Conservation (phyloP, 345 rosid species). For the Pistacia integerrima region DNA sequence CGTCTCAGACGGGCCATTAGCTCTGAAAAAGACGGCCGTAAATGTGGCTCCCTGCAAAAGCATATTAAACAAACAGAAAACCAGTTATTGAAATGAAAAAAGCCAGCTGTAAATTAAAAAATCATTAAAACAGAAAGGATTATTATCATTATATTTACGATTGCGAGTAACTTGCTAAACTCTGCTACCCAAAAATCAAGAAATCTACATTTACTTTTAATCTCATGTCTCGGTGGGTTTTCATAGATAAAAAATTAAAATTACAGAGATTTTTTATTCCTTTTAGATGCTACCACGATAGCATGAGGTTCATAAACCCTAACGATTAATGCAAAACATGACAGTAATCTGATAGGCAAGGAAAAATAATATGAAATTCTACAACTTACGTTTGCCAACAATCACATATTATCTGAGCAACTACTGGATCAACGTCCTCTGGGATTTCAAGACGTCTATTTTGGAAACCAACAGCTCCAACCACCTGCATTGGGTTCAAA, state of each 20-base stretch:
- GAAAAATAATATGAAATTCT: slow-evolving; percentile 7
- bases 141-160: too few species aligned
- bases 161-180: background rate
- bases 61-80: background rate
- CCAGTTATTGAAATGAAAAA: background rate
- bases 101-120: background rate
- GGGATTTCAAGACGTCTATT: slow-evolving; percentile 88
- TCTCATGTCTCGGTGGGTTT: background rate
- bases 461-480: slow-evolving; percentile 99
- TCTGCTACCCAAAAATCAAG: background rate
- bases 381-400: slow-evolving; percentile 89
- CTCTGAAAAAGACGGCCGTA: slow-evolving; percentile 85
- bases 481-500: slow-evolving; percentile 98
- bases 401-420: slow-evolving; percentile 76
- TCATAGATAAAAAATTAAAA: too few species aligned
- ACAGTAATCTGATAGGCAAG: background rate
- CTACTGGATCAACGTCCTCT: slow-evolving; percentile 60
- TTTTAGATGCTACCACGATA: background rate
- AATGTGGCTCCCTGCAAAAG: slow-evolving; percentile 72
- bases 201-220: background rate
- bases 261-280: too few species aligned
- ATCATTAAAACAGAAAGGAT: background rate
- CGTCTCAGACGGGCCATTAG: slow-evolving; percentile 68
- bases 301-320: background rate
- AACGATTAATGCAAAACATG: slow-evolving; percentile 2